A percentile compares a stretch with the other conserved stretches of the same genome.
Conservation (phyloP, 768 basidiomycete genomes). For the Tremella yokohamensis region DNA sequence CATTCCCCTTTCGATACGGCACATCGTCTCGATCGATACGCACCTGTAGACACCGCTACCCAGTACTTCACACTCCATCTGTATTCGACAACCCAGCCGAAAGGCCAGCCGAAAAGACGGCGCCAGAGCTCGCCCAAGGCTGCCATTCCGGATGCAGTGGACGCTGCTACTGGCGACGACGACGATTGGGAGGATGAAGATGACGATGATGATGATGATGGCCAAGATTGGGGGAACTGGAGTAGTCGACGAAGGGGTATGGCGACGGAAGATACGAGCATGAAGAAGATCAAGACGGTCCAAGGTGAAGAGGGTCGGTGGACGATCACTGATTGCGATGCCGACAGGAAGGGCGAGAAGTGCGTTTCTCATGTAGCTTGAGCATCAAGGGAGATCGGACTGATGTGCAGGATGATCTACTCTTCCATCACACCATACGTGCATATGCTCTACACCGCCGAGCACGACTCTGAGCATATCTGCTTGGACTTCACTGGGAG, state of each 20-base stretch:
- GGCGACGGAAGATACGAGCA: constrained; percentile 43
- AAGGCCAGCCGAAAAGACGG: constrained; percentile 61
- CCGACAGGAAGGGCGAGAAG: constrained; percentile 73
- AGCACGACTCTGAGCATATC: constrained; percentile 45
- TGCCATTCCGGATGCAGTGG: neutral
- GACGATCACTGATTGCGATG: constrained; percentile 93
- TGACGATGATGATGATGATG: constrained; percentile 56
- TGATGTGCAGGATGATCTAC: constrained; percentile 71
- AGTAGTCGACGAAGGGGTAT: constrained; percentile 18
- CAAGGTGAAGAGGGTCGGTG: constrained; percentile 73
- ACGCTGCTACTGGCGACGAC: neutral
- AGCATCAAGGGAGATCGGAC: neutral
- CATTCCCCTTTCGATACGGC: constrained; percentile 16
- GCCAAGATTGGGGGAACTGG: constrained; percentile 53
- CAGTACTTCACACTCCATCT: constrained; percentile 84
- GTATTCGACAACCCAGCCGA: constrained; percentile 54
- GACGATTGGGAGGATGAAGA: constrained; percentile 29
- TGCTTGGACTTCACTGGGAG: constrained; percentile 35
- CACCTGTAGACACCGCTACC: constrained; percentile 60
- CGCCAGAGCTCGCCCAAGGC: constrained; percentile 29
- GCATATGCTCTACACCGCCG: constrained; percentile 46
- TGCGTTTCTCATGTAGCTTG: constrained; percentile 5
- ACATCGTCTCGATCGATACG: constrained; percentile 27
- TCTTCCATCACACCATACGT: constrained; percentile 64
- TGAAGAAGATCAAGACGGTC: constrained; percentile 57